phyloP scores from a whole-genome alignment of 1,284 basidiomycete species.

The Filobasidium uniguttulatum region DNA sequence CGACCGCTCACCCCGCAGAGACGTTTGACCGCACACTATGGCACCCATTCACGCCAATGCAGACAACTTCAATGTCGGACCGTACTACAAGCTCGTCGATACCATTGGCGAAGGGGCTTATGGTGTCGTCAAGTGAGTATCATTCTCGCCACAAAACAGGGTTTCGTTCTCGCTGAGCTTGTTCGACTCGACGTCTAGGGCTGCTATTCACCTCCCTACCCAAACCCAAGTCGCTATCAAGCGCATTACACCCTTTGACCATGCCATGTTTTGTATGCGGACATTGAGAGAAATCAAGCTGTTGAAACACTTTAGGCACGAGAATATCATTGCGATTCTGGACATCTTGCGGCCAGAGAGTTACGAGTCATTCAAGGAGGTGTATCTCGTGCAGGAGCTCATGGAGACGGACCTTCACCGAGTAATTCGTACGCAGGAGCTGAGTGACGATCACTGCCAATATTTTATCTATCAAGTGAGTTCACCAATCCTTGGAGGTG shows the following conservation, averaged over 20 bases:
- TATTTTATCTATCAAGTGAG: slow-evolving; percentile 60
- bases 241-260: slow-evolving; percentile 75
- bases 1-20: no score
- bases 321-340: slow-evolving; percentile 71
- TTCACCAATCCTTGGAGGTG: neutral
- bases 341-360: slow-evolving; percentile 86
- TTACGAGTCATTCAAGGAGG: slow-evolving; percentile 80
- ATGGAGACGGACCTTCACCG: slow-evolving; percentile 65
- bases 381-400: slow-evolving; percentile 56
- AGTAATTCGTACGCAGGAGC: slow-evolving; percentile 61
- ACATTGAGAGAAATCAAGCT: slow-evolving; percentile 77
- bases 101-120: slow-evolving; percentile 75
- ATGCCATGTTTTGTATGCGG: slow-evolving; percentile 77
- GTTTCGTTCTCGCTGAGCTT: no score
- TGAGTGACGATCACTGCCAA: slow-evolving; percentile 80
- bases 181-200: neutral
- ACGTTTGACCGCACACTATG: no score
- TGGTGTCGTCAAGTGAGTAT: slow-evolving; percentile 63
- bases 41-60: neutral
- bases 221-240: slow-evolving; percentile 75
- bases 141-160: no score
- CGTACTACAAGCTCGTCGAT: slow-evolving; percentile 68
- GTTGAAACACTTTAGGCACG: slow-evolving; percentile 70
- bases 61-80: slow-evolving; percentile 14
- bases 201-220: slow-evolving; percentile 61